Conservation (phyloP, 1,284 basidiomycete genomes). For the Pterulicium gracile region DNA sequence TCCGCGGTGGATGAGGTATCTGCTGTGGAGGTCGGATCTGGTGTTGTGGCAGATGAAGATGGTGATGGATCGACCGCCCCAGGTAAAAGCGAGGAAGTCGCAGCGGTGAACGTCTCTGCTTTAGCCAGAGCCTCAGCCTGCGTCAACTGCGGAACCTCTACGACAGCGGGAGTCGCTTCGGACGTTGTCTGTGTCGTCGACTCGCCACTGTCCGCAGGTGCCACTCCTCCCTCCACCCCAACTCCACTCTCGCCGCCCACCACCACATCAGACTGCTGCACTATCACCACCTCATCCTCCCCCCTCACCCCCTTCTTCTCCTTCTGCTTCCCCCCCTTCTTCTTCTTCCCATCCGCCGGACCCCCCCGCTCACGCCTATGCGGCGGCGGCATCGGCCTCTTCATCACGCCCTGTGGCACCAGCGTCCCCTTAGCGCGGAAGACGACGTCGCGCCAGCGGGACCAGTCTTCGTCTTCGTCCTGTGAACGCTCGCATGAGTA, state of each 20-base stretch:
- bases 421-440: conserved; percentile 62
- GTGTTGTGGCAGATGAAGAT: not conserved
- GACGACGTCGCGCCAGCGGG: conserved; percentile 78
- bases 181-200: not conserved
- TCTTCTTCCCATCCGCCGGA: conserved; percentile 12
- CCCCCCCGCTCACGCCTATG: conserved; percentile 43
- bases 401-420: conserved; percentile 35
- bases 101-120: not conserved
- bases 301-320: conserved; percentile 11
- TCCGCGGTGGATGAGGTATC: not conserved
- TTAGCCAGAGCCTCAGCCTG: not conserved
- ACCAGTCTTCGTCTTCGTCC: conserved; percentile 91
- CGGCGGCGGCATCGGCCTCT: conserved; percentile 39
- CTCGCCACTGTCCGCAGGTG: not conserved
- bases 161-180: not conserved
- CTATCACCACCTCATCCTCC: not conserved
- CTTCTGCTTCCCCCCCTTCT: conserved; percentile 28
- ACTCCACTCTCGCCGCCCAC: too few species aligned
- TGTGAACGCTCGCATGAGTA: conserved; percentile 17
- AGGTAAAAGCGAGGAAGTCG: not conserved
- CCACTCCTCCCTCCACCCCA: not conserved
- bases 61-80: not conserved
- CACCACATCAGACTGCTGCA: too few species aligned
- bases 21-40: not conserved
- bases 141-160: not conserved